Conservation (phyloP, 1,284 basidiomycete genomes). For the Sporisorium graminicola region DNA sequence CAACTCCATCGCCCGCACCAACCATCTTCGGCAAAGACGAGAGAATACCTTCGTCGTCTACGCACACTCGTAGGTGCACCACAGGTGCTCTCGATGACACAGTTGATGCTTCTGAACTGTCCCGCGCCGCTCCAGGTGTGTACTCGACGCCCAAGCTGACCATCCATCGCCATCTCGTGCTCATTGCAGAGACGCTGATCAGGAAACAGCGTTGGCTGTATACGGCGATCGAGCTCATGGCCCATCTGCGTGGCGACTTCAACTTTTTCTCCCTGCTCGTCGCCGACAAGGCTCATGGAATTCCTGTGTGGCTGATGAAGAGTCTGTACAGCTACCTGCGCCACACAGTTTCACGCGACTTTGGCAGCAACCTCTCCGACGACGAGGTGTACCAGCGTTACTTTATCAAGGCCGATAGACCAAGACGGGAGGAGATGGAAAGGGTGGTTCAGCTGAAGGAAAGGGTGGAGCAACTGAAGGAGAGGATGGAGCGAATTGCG, state of each 20-base stretch:
- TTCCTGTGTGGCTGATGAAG: slow-evolving; percentile 13
- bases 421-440: slow-evolving; percentile 12
- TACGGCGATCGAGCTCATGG: slow-evolving; percentile 22
- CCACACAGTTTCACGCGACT: background rate
- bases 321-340: slow-evolving; percentile 10
- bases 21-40: background rate
- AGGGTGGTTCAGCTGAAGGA: background rate
- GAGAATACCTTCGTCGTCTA: background rate
- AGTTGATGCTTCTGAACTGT: too few species aligned
- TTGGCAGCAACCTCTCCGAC: slow-evolving; percentile 6
- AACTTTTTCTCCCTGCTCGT: slow-evolving; percentile 26
- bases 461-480: background rate
- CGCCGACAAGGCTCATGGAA: slow-evolving; percentile 1
- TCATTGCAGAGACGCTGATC: background rate
- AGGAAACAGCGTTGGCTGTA: background rate
- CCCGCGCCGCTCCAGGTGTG: background rate
- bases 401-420: slow-evolving; percentile 21
- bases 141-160: background rate
- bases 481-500: background rate
- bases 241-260: slow-evolving; percentile 23
- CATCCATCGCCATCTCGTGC: slow-evolving; percentile 7
- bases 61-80: background rate
- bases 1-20: slow-evolving; percentile 6
- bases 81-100: too few species aligned
- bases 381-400: slow-evolving; percentile 22